Percentiles rank a stretch among this genome's conserved stretches.
phyloP scores from a whole-genome alignment of 352 stramenopile species.

The Thraustotheca clavata region DNA sequence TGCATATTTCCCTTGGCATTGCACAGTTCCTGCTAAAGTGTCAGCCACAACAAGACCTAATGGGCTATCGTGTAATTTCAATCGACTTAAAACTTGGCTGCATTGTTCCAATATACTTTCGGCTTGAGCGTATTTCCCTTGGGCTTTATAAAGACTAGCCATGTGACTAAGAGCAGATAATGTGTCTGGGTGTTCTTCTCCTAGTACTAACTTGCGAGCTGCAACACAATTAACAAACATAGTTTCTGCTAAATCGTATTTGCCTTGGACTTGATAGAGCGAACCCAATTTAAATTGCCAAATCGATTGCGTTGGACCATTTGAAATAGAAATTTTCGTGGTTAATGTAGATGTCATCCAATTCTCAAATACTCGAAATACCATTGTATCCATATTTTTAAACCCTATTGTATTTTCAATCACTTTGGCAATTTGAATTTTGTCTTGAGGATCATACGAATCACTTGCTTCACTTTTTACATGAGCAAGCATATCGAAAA shows the following conservation, averaged over 20 bases:
- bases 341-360: not conserved
- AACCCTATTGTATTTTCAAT: slow-evolving; percentile 3
- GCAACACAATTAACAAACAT: not conserved
- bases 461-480: not conserved
- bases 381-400: not conserved
- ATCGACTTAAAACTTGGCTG: not conserved
- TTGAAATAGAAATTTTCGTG: not conserved
- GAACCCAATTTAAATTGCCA: not conserved
- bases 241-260: not conserved
- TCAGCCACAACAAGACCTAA: not conserved
- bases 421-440: not conserved
- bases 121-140: not conserved
- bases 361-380: not conserved
- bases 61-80: not conserved
- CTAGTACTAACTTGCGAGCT: not conserved
- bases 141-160: not conserved
- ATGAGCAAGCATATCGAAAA: slow-evolving; percentile 9
- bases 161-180: not conserved
- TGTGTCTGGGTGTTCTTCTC: not conserved
- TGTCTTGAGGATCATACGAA: not conserved
- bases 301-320: not conserved
- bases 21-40: not conserved
- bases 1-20: not conserved
- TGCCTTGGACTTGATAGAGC: not conserved
- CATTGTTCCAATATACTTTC: not conserved